Base-by-base conservation (phyloP, 2,329 filamentous ascomycete genomes). In the Trichoderma koningiopsis region DNA sequence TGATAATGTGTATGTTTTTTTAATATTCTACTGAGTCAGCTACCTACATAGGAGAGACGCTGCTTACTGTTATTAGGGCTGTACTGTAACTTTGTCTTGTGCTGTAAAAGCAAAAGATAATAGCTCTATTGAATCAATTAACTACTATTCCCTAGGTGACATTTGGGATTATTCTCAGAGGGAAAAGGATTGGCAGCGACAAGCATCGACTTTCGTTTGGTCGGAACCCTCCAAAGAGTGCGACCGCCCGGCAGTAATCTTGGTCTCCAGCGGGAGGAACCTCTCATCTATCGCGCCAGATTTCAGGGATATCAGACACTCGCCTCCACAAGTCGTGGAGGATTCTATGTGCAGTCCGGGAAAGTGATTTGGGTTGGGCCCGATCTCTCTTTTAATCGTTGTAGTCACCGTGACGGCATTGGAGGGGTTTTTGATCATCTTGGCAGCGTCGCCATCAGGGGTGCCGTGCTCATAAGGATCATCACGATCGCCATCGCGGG, bases 331-430 rank as follows among this genome's bases (percentile, higher is more conserved):
- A 8, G 22, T 29, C 22, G 33, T 43, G 24, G 49, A 52, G 27
- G 35, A 22, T 5, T 47, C 47, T 22, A 11, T 43, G 0, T 71
- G 62, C n/a, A 69, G 67, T 14, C 68, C 40, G 29, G 13, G 37
- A n/a, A 60, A 24, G 4, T 22, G 11, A 14, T 43, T 14, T n/a
- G 65, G 33, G 19, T 19, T 47, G 55, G 57, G 57, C 10, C 74
- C 74, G 69, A 74, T 78, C 62, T 81, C 78, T 33, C 77, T 73
- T 70, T 77, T 73, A 68, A 81, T 81, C 6, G 79, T 80, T 6
- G 79, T 81, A n/a, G 79, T 81, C 24, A 80, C 76, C 40, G 80
- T 65, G 22, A 81, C 80, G 37, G 73, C 73, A 16, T 29, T 35
- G 56, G 37, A 14, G 11, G 57, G 37, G 6, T 60, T 67, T 5